These are phyloP conservation scores for Zalerion maritima DNA, from an alignment of 495 filamentous ascomycete species.

Conservation along the genomic window DNA sequence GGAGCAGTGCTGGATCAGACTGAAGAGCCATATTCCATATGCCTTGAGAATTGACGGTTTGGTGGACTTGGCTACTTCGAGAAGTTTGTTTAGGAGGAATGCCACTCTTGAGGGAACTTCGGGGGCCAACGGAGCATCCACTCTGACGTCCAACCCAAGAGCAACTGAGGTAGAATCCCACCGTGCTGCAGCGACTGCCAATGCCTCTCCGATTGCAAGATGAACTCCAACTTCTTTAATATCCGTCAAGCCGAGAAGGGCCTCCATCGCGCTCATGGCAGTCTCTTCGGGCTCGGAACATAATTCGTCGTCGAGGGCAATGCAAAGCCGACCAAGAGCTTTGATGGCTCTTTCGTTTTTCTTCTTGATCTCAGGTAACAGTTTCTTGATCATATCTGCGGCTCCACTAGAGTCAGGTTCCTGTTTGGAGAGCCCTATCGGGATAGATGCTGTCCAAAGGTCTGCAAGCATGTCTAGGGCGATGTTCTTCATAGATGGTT, in stretches of 20 bases:
- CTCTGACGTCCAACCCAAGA: slow-evolving; percentile 32
- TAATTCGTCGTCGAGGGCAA: slow-evolving; percentile 29
- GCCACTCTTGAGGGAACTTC: slow-evolving; percentile 30
- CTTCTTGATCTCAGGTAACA: slow-evolving; percentile 29
- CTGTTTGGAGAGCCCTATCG: too few relatives aligned
- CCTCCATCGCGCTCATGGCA: slow-evolving; percentile 22
- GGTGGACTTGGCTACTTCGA: slow-evolving; percentile 59
- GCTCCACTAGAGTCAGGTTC: background rate
- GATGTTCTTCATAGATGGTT: slow-evolving; percentile 21
- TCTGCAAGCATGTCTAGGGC: slow-evolving; percentile 57
- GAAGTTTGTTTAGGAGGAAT: slow-evolving; percentile 47
- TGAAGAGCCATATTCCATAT: slow-evolving; percentile 84
- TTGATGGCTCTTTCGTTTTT: slow-evolving; percentile 70
- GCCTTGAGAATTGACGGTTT: slow-evolving; percentile 82
- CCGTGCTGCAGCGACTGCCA: slow-evolving; percentile 58
- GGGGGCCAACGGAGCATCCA: slow-evolving; percentile 19
- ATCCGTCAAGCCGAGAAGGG: slow-evolving; percentile 62
- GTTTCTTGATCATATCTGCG: background rate
- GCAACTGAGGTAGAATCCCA: slow-evolving; percentile 52
- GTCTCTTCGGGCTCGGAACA: slow-evolving; percentile 13
- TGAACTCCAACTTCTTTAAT: slow-evolving; percentile 72
- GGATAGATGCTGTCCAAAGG: slow-evolving; percentile 51
- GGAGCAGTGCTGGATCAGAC: slow-evolving; percentile 82
- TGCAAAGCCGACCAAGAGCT: slow-evolving; percentile 52
- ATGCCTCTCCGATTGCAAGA: slow-evolving; percentile 76